Percentiles rank a stretch among this genome's conserved stretches.
phyloP scores from a whole-genome alignment of 441 rosid genomes.

The Adansonia gregorii region DNA sequence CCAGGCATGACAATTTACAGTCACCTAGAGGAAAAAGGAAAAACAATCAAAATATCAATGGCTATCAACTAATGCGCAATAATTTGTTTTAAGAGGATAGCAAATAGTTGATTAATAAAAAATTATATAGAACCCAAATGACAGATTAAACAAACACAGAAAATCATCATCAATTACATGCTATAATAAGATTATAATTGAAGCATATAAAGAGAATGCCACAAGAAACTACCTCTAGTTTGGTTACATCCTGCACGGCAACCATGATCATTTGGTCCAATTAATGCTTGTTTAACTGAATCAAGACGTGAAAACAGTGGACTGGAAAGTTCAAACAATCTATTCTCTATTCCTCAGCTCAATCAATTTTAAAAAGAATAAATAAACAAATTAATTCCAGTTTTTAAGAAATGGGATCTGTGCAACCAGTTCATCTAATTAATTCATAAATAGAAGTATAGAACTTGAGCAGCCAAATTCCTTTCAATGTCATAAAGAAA shows the following conservation, averaged over 20 bases:
- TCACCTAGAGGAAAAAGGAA: slow-evolving; percentile 52
- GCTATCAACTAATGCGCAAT: slow-evolving; percentile 21
- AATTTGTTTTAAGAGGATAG: not conserved
- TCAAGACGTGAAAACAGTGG: not conserved
- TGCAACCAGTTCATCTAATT: not conserved
- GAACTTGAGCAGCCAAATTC: not conserved
- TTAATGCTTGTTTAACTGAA: slow-evolving; percentile 1
- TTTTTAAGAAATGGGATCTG: not conserved
- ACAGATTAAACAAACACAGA: slow-evolving; percentile 9
- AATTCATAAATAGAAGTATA: not conserved
- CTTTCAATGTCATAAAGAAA: not conserved
- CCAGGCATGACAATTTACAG: slow-evolving; percentile 62
- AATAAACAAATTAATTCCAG: slow-evolving; percentile 1
- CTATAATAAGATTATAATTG: not conserved
- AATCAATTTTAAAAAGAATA: not conserved
- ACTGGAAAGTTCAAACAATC: not conserved
- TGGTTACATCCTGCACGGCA: slow-evolving; percentile 13
- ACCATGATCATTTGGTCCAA: not conserved
- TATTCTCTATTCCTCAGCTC: not conserved
- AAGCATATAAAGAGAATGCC: slow-evolving; percentile 15
- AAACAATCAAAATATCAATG: slow-evolving; percentile 10
- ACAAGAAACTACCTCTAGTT: slow-evolving; percentile 22
- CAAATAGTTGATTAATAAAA: not conserved
- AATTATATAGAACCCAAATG: not conserved
- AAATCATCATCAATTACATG: not conserved